Base-by-base conservation (phyloP, 148 eudicot species). In the Amaranthus cruentus region DNA sequence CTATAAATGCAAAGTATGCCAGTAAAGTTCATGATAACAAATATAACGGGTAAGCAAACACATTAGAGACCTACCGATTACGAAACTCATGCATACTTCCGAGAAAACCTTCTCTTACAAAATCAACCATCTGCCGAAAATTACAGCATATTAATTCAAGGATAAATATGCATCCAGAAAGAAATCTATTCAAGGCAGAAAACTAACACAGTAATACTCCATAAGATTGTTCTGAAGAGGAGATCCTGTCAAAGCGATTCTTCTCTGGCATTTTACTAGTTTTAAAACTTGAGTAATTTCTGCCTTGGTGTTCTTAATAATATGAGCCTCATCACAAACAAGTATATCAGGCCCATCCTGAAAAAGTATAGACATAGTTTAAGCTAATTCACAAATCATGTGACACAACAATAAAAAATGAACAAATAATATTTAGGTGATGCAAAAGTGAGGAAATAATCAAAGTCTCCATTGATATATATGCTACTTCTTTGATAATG, bases 311-410 rank as follows among this genome's bases (percentile, higher is more conserved):
- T 95, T 95, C 87, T 95, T 95, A 77, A 95, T 95, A 68, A 86
- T 90, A 87, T 95, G 99, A 55, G 99, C 99, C 87, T 95, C 99
- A 77, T 95, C 99, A 81, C 99, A 95, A 66, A 95, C 91, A 84
- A 95, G 91, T 68, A 95, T 91, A 83, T 95, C 99, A 70, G 97
- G 97, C 69, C 97, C 99, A 71, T 90, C 96, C 98, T 95, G 88
- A 57, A 70, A 84, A 64, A 77, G 5, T 15, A 69, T 14, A 50
- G 14, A 74, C 62, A 70, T 6, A 48, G 51, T 66, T 50, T 4
- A 62, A 21, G 48, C 56, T 14, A 66, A 42, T 57, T 52, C 69
- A 7, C 38, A 4, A 8, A 44, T 44, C 5, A 1, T 50, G 18
- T 7, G 47, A 44, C 18, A 42, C 47, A 6, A 13, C 55, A 18